These are phyloP conservation scores for Candida tibetensis DNA, from an alignment of 805 yeast species.

Conservation along the genomic window DNA sequence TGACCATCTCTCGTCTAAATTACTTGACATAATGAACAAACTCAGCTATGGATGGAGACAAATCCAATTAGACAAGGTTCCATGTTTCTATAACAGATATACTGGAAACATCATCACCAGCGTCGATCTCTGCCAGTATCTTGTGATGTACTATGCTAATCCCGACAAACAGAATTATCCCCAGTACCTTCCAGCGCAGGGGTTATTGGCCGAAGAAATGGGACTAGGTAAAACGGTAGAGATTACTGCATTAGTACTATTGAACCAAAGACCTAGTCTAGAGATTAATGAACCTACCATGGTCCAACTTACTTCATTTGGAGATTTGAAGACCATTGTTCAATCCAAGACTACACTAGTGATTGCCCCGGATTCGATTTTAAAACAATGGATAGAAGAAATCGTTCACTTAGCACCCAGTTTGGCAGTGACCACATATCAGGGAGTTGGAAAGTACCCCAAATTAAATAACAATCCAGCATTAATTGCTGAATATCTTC, in stretches of 20 bases:
- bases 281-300: slow-evolving; percentile 31
- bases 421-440: slow-evolving; percentile 60
- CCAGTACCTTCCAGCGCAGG: slow-evolving; percentile 48
- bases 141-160: slow-evolving; percentile 24
- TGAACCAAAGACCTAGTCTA: slow-evolving; percentile 52
- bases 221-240: slow-evolving; percentile 96
- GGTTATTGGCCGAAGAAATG: slow-evolving; percentile 91
- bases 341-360: slow-evolving; percentile 72
- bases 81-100: slow-evolving; percentile 49
- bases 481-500: slow-evolving; percentile 51
- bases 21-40: slow-evolving; percentile 30
- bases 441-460: slow-evolving; percentile 44
- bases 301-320: slow-evolving; percentile 30
- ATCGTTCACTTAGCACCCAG: slow-evolving; percentile 55
- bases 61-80: slow-evolving; percentile 7
- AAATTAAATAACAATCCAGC: slow-evolving; percentile 30
- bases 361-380: slow-evolving; percentile 80
- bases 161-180: slow-evolving; percentile 20
- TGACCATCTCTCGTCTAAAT: background rate
- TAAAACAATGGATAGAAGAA: slow-evolving; percentile 85
- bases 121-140: slow-evolving; percentile 9
- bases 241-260: slow-evolving; percentile 58
- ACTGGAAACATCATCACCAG: slow-evolving; percentile 42
- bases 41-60: slow-evolving; percentile 55
- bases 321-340: slow-evolving; percentile 43